Base-by-base conservation (phyloP, 164 flowering plant genomes). In the Vitis rotundifolia region DNA sequence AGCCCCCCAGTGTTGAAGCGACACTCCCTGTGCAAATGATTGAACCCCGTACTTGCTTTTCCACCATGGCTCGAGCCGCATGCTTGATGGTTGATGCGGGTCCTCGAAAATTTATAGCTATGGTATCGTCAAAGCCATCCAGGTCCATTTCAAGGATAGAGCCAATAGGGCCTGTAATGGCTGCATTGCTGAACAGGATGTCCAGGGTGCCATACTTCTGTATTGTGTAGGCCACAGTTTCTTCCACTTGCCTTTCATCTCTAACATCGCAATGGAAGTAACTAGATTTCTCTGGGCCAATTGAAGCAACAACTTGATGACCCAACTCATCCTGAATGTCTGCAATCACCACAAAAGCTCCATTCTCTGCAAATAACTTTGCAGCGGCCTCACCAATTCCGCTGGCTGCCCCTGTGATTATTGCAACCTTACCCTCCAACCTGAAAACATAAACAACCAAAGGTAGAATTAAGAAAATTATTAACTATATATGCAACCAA, bases 101-200 rank as follows among this genome's bases (percentile, higher is more conserved):
- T 1, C 80, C 81, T 0, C 70, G 61, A 2, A 72, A 60, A 15
- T 80, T 80, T 50, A 54, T 48, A 14, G 76, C 52, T 44, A 80
- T 65, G 22, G 61, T 60, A 13, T 13, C 19, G 66, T 77, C 73
- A 2, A 80, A 57, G 5, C 9, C 64, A 0, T 1, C 64, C 16
- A 71, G 1, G 63, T 77, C 79, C 58, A 77, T 11, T n/a, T 77
- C 77, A 1, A 71, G 58, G 53, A 75, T 75, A 9, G 73, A 26
- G n/a, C 9, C 1, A 9, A 9, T 0, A 8, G 63, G 59, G 1
- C 73, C 78, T 7, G 68, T 7, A 22, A 81, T n/a, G 0, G 78
- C 85, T 0, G 85, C 82, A 67, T 79, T 79, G 77, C 76, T 81
- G 63, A 58, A 76, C 71, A 79, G 12, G 31, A 81, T 57, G 49